Evolutionary conservation across 148 eudicot genomes (phyloP), one percentile per base, ranked within the genome.

Genomic region (Rhododendron williamsianum): DNA sequence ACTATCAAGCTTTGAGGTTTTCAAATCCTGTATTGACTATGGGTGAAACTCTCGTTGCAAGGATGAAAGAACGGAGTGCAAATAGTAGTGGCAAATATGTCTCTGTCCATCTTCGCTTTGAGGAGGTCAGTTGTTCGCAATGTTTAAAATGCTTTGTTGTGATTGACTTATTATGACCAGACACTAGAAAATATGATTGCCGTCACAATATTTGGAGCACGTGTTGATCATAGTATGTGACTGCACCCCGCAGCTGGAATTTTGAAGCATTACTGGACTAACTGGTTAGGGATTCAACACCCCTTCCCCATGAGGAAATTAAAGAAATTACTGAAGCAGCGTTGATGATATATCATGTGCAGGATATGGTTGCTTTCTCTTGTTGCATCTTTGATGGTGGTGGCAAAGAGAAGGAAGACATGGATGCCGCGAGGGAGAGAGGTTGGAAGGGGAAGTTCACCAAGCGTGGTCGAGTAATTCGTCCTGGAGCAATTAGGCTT

Each of bases 351-450:
- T 60, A 45, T 52, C 82, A 63, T 81, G 48, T 81, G 76, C 88
- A 97, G 99, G 99, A 97, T 89, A 97, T 97, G 99, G 99, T 97
- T 90, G 99, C 99, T 67, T 97, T 97, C 84, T 97, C 99, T 82
- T 97, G 99, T 86, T 97, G 99, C 83, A 82, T 95, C 23, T 97
- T 92, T 90, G 98, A 95, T 89, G 98, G 99, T 86, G 98, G 96
- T 58, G 87, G 85, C 71, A 87, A 93, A 90, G 99, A 95, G 88
- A 91, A 87, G 81, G 81, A 86, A 88, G 98, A 95, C 88, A 95
- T 97, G 99, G 94, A 92, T 80, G 95, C 96, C 81, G 99, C 99
- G 38, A 92, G 99, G 83, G 99, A 97, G 90, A 95, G 93, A 83
- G 99, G 99, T 84, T 97, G 99, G 99, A 97, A 92, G 88, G 99